A percentile compares a stretch with the other conserved stretches of the same genome.
phyloP scores from a whole-genome alignment of 2,329 filamentous ascomycete genomes.

The Exophiala aquamarina region DNA sequence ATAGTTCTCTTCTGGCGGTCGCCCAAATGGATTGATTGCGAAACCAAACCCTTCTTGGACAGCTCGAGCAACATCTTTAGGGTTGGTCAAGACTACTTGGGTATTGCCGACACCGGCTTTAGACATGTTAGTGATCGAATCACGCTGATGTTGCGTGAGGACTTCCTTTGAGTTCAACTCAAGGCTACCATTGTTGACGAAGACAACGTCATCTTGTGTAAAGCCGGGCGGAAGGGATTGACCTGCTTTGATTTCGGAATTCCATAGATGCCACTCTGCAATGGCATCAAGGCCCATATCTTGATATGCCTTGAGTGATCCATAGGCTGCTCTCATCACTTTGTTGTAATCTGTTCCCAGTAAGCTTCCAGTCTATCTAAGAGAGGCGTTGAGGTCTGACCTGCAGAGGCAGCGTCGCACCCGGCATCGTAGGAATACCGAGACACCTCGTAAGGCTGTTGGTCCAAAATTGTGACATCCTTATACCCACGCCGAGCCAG shows the following conservation, averaged over 20 bases:
- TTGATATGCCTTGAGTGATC: constrained; percentile 47
- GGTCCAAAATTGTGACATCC: constrained; percentile 49
- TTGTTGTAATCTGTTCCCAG: constrained; percentile 36
- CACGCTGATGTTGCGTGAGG: constrained; percentile 34
- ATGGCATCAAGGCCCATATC: constrained; percentile 45
- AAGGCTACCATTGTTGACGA: constrained; percentile 37
- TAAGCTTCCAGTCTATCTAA: not conserved
- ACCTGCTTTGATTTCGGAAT: constrained; percentile 36
- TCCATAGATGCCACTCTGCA: constrained; percentile 46
- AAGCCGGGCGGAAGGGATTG: constrained; percentile 42
- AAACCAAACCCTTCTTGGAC: constrained; percentile 30
- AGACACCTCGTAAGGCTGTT: too few species aligned
- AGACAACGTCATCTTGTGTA: constrained; percentile 37
- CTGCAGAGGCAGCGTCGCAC: constrained; percentile 45
- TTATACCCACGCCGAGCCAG: constrained; percentile 42
- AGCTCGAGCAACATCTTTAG: constrained; percentile 31
- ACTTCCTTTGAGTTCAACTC: not conserved
- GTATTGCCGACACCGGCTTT: constrained; percentile 34
- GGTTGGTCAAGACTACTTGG: constrained; percentile 35
- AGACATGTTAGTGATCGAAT: constrained; percentile 37
- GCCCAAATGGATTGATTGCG: constrained; percentile 40
- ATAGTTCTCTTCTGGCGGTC: constrained; percentile 27
- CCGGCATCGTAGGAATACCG: constrained; percentile 43
- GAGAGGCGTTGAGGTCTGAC: constrained; percentile 33
- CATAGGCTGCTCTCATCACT: constrained; percentile 41